Evolutionary conservation across 768 basidiomycete species (phyloP).

Genomic region (Trametes cinnabarina): DNA sequence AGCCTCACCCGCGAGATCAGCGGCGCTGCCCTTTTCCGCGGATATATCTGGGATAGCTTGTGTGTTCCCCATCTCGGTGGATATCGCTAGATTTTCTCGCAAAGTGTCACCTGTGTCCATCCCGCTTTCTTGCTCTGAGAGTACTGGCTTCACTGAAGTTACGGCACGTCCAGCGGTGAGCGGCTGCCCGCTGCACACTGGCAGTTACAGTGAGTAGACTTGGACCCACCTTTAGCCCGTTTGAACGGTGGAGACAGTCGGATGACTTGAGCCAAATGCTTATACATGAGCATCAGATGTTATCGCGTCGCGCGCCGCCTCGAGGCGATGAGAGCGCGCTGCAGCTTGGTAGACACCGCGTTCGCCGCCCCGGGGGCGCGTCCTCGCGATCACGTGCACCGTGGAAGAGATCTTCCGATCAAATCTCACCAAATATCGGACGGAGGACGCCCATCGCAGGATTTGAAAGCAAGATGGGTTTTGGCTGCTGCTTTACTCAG

Average conservation of each 20-base stretch:
- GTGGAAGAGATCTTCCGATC: not conserved
- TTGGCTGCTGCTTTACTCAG: not conserved
- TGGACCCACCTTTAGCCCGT: too few species aligned
- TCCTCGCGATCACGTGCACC: not conserved
- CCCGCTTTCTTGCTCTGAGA: too few species aligned
- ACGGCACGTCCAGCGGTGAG: too few species aligned
- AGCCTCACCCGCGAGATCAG: not conserved
- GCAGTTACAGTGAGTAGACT: too few species aligned
- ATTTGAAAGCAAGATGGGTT: not conserved
- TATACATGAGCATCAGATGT: not conserved
- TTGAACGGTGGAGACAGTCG: not conserved
- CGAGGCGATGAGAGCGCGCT: not conserved
- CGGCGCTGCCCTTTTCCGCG: not conserved
- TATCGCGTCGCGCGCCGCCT: not conserved
- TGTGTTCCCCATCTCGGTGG: not conserved
- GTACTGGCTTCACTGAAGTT: too few species aligned
- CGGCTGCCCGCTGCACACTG: too few species aligned
- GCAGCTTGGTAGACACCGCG: not conserved
- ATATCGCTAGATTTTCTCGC: not conserved
- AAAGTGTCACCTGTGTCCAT: not conserved
- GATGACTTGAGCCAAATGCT: not conserved
- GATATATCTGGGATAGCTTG: not conserved
- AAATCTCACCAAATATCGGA: constrained; percentile 11
- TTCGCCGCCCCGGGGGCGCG: not conserved
- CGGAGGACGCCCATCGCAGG: not conserved